phyloP scores from a whole-genome alignment of 2,329 filamentous ascomycete species.

The Sporothrix pallida region DNA sequence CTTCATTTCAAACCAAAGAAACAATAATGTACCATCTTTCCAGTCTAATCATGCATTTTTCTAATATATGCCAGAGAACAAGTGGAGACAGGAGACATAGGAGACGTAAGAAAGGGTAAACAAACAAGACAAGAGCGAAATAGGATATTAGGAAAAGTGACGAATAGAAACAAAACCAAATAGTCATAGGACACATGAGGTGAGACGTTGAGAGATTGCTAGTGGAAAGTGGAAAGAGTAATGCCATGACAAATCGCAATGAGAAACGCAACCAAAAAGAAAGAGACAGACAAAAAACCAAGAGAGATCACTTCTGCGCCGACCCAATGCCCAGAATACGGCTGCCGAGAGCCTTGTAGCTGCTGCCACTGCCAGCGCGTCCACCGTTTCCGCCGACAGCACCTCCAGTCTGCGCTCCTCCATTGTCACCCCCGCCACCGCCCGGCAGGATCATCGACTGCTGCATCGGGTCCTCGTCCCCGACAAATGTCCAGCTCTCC shows the following conservation, averaged over 20 bases:
- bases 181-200: background rate
- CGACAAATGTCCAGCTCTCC: slow-evolving; percentile 92
- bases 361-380: background rate
- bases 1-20: background rate
- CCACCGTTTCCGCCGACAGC: background rate
- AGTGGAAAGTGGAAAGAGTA: no score
- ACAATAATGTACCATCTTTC: background rate
- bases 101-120: background rate
- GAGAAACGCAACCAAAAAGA: background rate
- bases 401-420: background rate
- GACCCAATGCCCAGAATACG: slow-evolving; percentile 29
- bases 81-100: background rate
- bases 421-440: background rate
- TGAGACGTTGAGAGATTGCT: background rate
- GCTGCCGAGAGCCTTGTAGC: slow-evolving; percentile 30
- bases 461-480: slow-evolving; percentile 46
- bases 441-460: slow-evolving; percentile 34
- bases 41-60: slow-evolving; percentile 14
- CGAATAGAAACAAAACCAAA: background rate
- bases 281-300: background rate
- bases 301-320: background rate
- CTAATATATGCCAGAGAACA: slow-evolving; percentile 16
- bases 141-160: background rate
- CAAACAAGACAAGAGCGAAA: background rate
- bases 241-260: background rate